phyloP scores from a whole-genome alignment of 805 yeast species.

The Ogataea paraovalis region DNA sequence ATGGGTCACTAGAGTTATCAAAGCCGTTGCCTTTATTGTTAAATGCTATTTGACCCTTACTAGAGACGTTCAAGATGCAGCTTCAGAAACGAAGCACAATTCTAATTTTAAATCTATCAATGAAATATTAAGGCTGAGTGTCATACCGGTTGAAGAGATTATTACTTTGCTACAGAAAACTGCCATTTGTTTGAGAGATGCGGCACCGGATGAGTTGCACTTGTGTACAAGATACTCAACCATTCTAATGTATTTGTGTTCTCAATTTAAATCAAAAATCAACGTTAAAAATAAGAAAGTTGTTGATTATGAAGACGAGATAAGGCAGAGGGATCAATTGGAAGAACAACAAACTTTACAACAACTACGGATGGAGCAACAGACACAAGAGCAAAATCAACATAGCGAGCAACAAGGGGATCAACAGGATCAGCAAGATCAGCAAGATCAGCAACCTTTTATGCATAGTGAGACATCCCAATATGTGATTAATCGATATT shows the following conservation, averaged over 20 bases:
- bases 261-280: slow-evolving; percentile 57
- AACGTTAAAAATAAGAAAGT: slow-evolving; percentile 19
- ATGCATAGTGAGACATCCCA: background rate
- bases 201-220: slow-evolving; percentile 88
- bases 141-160: slow-evolving; percentile 69
- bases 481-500: background rate
- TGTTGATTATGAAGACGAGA: slow-evolving; percentile 26
- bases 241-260: slow-evolving; percentile 68
- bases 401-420: slow-evolving; percentile 2
- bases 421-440: slow-evolving; percentile 1
- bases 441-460: background rate
- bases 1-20: slow-evolving; percentile 82
- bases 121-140: slow-evolving; percentile 46
- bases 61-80: slow-evolving; percentile 8
- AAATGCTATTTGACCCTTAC: slow-evolving; percentile 74
- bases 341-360: slow-evolving; percentile 4
- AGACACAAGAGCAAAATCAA: slow-evolving; percentile 3
- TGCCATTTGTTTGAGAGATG: slow-evolving; percentile 70
- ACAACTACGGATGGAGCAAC: slow-evolving; percentile 6
- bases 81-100: background rate
- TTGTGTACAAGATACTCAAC: slow-evolving; percentile 76
- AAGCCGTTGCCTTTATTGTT: slow-evolving; percentile 86
- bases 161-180: slow-evolving; percentile 63
- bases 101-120: slow-evolving; percentile 11
- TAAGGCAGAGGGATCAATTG: slow-evolving; percentile 13